Base-by-base conservation (phyloP, 2,329 filamentous ascomycete genomes). In the Sporothrix dimorphospora region DNA sequence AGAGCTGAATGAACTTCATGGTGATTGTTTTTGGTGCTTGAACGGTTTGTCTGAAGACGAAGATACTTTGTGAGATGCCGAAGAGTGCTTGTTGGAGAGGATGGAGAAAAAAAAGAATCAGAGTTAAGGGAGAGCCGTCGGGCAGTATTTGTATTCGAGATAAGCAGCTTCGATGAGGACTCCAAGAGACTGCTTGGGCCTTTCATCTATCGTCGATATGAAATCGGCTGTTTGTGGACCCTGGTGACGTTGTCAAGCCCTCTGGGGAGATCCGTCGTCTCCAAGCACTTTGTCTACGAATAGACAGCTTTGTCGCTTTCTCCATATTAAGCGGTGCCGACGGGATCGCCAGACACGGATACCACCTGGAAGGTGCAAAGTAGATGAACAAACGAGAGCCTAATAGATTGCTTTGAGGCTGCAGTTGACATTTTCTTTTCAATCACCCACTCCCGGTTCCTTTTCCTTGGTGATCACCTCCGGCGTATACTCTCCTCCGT, bases 1-100 rank as follows among this genome's bases (percentile, higher is more conserved):
- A 30, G 40, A 73, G 14, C 51, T 69, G 70, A 40, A 49, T 16
- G 53, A 67, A 63, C 66, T 73, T 70, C 72, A 73, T 67, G 12
- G 49, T 67, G 12, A 24, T 16, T 24, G 24, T 34, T n/a, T 57
- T 49, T 49, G n/a, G 55, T 40, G 4, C 9, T 6, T 16, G 11
- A 16, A 42, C 5, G 8, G n/a, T 21, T 14, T 3, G 16, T 21
- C 1, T 45, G 38, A 49, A n/a, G 21, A 47, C 30, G 24, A 49
- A 30, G 61, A 66, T 47, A 4, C n/a, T 47, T 14, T 40, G 21
- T 14, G 19, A 16, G 59, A 27, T 27, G 34, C 51, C 21, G 51
- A 27, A 4, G 51, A 53, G 51, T 53, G 51, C 51, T 53, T 47
- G 49, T 57, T n/a, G 40, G 21, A 45, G 42, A 30, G 38, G 61